These are phyloP conservation scores for Rosellinia necatrix DNA, from an alignment of 2,329 filamentous ascomycete species.

Conservation along the genomic window DNA sequence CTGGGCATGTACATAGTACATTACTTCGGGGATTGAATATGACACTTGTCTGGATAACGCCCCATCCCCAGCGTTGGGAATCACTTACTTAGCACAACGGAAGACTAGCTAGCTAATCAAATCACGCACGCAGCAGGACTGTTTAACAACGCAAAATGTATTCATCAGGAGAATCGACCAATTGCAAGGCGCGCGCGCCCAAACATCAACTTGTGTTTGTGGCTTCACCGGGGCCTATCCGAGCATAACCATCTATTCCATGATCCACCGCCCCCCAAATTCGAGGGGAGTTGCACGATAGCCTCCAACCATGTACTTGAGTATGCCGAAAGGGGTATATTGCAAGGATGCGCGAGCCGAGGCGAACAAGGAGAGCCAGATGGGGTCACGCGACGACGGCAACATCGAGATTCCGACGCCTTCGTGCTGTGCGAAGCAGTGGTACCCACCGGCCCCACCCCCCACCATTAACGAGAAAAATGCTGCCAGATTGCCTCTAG, in stretches of 20 bases:
- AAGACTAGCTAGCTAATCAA: background rate
- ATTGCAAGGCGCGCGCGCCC: conserved; percentile 27
- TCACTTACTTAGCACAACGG: background rate
- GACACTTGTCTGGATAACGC: background rate
- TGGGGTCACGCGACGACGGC: conserved; percentile 6
- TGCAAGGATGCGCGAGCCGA: conserved; percentile 29
- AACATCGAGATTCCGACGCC: conserved; percentile 15
- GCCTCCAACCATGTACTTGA: conserved; percentile 26
- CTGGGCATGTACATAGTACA: too few species aligned
- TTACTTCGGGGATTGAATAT: too few species aligned
- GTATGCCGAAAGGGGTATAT: conserved; percentile 31
- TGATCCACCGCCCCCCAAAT: conserved; percentile 26
- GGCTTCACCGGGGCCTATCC: conserved; percentile 28
- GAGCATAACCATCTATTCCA: conserved; percentile 27
- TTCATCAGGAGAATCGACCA: conserved; percentile 35
- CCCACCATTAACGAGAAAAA: conserved; percentile 30
- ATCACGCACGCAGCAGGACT: conserved; percentile 15
- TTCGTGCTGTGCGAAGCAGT: conserved; percentile 5
- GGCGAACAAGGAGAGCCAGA: conserved; percentile 16
- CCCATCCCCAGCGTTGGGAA: background rate
- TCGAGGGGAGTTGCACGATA: conserved; percentile 22
- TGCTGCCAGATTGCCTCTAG: conserved; percentile 29
- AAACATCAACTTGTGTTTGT: conserved; percentile 24
- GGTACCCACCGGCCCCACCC: conserved; percentile 18
- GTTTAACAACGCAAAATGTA: conserved; percentile 32